A percentile compares a stretch with the other conserved stretches of the same genome.
phyloP scores from a whole-genome alignment of 2,329 filamentous ascomycete species.

The Stagonosporopsis chrysanthemi region DNA sequence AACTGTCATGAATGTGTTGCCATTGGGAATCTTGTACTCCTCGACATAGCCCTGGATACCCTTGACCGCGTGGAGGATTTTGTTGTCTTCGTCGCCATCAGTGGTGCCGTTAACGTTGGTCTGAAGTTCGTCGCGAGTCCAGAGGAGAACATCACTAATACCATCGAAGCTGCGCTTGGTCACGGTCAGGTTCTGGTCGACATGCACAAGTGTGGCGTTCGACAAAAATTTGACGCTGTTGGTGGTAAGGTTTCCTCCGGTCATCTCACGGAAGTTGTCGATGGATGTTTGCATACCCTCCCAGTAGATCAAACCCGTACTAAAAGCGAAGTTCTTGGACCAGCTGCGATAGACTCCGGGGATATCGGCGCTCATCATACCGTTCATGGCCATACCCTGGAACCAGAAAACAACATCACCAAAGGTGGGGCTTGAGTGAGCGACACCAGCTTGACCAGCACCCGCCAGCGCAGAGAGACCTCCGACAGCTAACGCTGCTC shows the following conservation, averaged over 20 bases:
- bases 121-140: slow-evolving; percentile 59
- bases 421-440: slow-evolving; percentile 81
- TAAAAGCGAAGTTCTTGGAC: slow-evolving; percentile 92
- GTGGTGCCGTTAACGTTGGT: slow-evolving; percentile 49
- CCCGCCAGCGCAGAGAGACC: slow-evolving; percentile 73
- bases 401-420: slow-evolving; percentile 87
- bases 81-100: slow-evolving; percentile 49
- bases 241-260: slow-evolving; percentile 86
- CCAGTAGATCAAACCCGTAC: slow-evolving; percentile 84
- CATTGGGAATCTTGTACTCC: slow-evolving; percentile 81
- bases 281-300: slow-evolving; percentile 79
- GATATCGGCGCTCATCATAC: slow-evolving; percentile 92
- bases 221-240: slow-evolving; percentile 77
- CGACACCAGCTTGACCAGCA: slow-evolving; percentile 59
- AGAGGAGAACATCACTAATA: slow-evolving; percentile 55
- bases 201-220: slow-evolving; percentile 78
- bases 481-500: slow-evolving; percentile 77
- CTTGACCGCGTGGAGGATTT: slow-evolving; percentile 65
- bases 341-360: slow-evolving; percentile 89
- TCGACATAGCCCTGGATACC: slow-evolving; percentile 87
- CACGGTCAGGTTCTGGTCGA: slow-evolving; percentile 63
- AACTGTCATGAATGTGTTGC: slow-evolving; percentile 96
- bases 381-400: slow-evolving; percentile 92
- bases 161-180: slow-evolving; percentile 61
- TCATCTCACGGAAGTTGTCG: slow-evolving; percentile 79